phyloP scores from a whole-genome alignment of 176 grass and related monocot genomes.

The Eremochloa ophiuroides region DNA sequence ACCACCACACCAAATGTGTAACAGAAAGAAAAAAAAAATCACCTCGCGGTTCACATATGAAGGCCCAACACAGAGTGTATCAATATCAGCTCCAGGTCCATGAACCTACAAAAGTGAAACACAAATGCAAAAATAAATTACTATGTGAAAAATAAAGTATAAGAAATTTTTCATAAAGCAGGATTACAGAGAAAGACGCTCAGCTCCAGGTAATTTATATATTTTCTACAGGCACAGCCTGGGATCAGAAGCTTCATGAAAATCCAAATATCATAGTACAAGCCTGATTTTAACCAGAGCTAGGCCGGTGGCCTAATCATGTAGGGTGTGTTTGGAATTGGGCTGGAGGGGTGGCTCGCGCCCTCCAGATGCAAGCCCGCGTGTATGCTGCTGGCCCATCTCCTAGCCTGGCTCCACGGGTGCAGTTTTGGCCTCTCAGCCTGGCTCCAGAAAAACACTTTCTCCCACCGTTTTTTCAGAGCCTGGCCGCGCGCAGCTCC shows the following conservation, averaged over 20 bases:
- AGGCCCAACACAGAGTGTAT: slow-evolving; percentile 93
- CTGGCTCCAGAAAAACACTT: no score
- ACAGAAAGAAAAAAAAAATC: slow-evolving; percentile 11
- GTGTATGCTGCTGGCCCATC: no score
- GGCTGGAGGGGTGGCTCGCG: no score
- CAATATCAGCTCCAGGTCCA: slow-evolving; percentile 91
- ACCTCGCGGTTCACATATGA: slow-evolving; percentile 99
- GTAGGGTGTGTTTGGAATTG: no score
- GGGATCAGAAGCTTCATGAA: not conserved
- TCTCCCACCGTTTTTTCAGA: no score
- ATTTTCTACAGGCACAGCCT: not conserved
- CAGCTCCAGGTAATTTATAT: not conserved
- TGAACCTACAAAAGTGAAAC: slow-evolving; percentile 61
- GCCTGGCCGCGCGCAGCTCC: no score
- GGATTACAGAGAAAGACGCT: not conserved
- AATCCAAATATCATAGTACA: not conserved
- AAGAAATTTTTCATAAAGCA: not conserved
- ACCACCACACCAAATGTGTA: not conserved
- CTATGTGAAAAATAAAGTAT: not conserved
- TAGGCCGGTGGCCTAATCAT: not conserved
- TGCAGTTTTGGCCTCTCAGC: no score
- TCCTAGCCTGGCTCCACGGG: no score
- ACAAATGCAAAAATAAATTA: not conserved
- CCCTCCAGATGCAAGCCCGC: no score
- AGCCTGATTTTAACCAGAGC: not conserved